Evolutionary conservation across 1,284 basidiomycete species (phyloP).

Genomic region (Boletellus deceptivus): DNA sequence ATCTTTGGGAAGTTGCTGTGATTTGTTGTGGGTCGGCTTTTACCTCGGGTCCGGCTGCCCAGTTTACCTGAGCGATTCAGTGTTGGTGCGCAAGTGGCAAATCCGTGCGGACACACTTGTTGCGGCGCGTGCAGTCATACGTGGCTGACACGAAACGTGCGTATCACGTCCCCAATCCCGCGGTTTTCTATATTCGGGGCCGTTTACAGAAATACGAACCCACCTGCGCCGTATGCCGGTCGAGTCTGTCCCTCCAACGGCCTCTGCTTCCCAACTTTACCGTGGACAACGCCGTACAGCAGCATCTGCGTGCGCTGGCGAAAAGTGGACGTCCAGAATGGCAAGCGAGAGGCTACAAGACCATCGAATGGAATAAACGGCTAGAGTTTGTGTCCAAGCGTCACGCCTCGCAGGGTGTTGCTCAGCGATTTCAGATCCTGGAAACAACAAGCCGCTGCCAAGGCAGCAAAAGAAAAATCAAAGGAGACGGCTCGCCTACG

Average conservation of each 20-base stretch:
- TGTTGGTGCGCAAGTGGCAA: slow-evolving; percentile 49
- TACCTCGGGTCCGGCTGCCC: neutral
- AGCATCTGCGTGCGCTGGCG: slow-evolving; percentile 43
- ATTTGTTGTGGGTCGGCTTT: slow-evolving; percentile 45
- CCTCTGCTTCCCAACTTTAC: slow-evolving; percentile 53
- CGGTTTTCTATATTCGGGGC: slow-evolving; percentile 1
- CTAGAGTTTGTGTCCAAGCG: slow-evolving; percentile 39
- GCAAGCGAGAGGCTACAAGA: slow-evolving; percentile 42
- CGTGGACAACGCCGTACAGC: slow-evolving; percentile 50
- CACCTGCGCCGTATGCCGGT: slow-evolving; percentile 50
- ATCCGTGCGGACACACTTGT: slow-evolving; percentile 57
- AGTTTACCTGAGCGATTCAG: slow-evolving; percentile 26
- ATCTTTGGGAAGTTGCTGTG: slow-evolving; percentile 45
- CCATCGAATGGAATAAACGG: slow-evolving; percentile 44
- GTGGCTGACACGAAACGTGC: slow-evolving; percentile 47
- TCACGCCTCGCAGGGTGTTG: neutral
- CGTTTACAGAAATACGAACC: slow-evolving; percentile 33
- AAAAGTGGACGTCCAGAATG: slow-evolving; percentile 43
- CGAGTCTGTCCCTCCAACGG: slow-evolving; percentile 31
- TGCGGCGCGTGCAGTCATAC: slow-evolving; percentile 52
- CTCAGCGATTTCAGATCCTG: slow-evolving; percentile 26
- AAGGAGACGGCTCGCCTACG: slow-evolving; percentile 13
- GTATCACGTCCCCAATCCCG: neutral
- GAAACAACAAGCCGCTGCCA: slow-evolving; percentile 18
- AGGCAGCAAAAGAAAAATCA: slow-evolving; percentile 16